phyloP scores from a whole-genome alignment of 140 eudicot genomes.

The Flaveria floridana region DNA sequence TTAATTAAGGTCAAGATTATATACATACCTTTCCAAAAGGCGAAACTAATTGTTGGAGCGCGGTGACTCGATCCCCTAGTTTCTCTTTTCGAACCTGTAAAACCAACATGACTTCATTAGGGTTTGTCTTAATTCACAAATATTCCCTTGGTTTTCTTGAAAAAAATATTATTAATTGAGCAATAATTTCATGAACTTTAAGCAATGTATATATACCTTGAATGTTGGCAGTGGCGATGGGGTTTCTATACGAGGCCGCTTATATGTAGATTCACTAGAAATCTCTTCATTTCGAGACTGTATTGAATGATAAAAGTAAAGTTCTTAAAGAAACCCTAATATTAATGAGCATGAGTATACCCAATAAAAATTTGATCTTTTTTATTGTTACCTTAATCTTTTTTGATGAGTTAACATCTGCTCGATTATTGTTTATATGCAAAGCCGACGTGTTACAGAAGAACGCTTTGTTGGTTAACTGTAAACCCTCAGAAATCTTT shows the following conservation, averaged over 20 bases:
- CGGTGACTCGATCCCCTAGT: constrained; percentile 93
- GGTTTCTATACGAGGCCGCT: constrained; percentile 64
- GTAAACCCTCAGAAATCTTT: constrained; percentile 25
- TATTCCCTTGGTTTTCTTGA: not conserved
- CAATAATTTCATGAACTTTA: not conserved
- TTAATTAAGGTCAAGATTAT: not conserved
- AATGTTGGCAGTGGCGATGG: constrained; percentile 87
- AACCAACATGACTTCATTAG: constrained; percentile 9
- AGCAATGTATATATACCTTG: constrained; percentile 47
- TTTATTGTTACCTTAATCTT: not conserved
- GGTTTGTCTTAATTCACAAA: constrained; percentile 7
- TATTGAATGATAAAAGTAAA: constrained; percentile 24
- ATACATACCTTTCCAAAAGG: constrained; percentile 90
- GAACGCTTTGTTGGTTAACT: constrained; percentile 34
- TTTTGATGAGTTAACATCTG: not conserved
- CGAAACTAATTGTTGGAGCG: constrained; percentile 92
- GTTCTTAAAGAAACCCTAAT: constrained; percentile 37
- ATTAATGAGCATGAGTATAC: constrained; percentile 8
- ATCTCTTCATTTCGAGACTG: constrained; percentile 37
- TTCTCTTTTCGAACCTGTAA: constrained; percentile 92
- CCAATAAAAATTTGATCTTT: constrained; percentile 12
- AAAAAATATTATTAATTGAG: not conserved
- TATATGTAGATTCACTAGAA: constrained; percentile 45
- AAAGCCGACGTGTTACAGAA: constrained; percentile 39
- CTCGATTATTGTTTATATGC: constrained; percentile 36